Percentiles rank a stretch among this genome's conserved stretches.
Conservation (phyloP, 2,329 filamentous ascomycete genomes). For the Botrytis galanthina region DNA sequence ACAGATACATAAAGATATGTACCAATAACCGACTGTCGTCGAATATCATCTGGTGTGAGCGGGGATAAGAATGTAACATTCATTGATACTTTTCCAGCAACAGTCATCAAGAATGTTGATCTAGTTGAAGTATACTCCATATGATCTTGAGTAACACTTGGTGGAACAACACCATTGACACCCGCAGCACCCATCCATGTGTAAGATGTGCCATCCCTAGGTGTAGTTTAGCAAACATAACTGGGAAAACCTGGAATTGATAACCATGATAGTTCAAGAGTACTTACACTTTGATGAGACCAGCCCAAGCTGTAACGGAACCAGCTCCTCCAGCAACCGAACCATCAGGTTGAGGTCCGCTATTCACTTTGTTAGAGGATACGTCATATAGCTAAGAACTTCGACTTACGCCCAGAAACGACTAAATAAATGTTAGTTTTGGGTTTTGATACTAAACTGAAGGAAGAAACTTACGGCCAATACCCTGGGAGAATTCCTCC, state of each 20-base stretch:
- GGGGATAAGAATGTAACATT: constrained; percentile 70
- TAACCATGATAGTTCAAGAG: neutral
- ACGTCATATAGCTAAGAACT: neutral
- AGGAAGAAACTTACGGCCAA: constrained; percentile 29
- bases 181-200: constrained; percentile 65
- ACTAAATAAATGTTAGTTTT: constrained; percentile 27
- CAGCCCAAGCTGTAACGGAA: constrained; percentile 63
- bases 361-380: constrained; percentile 12
- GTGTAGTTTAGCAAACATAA: neutral
- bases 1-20: constrained; percentile 68
- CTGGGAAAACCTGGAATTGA: neutral
- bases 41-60: constrained; percentile 64
- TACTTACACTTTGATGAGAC: constrained; percentile 59
- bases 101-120: constrained; percentile 67
- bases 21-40: constrained; percentile 66
- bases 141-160: constrained; percentile 57
- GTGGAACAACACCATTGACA: constrained; percentile 41
- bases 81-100: constrained; percentile 59
- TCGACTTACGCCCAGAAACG: constrained; percentile 35
- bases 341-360: constrained; percentile 32
- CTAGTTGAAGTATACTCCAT: constrained; percentile 71
- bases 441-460: neutral
- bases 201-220: constrained; percentile 55
- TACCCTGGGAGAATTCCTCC: constrained; percentile 64
- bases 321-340: constrained; percentile 42